Base-by-base conservation (phyloP, 1,284 basidiomycete species). In the Ganoderma sp. region DNA sequence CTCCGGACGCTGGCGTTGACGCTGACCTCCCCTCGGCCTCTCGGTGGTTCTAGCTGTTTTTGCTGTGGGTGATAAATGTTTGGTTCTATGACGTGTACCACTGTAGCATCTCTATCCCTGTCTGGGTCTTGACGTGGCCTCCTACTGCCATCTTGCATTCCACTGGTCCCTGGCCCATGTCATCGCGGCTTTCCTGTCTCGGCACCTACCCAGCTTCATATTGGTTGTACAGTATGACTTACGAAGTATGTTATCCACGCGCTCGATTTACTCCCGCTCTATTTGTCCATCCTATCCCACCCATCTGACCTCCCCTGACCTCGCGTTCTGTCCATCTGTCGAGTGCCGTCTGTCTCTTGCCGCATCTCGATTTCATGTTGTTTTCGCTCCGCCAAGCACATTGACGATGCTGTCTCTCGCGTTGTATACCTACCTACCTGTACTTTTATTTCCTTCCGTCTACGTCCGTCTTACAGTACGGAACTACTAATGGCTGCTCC, bases 61-160 rank as follows among this genome's bases (percentile, higher is more conserved):
- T 28, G 63, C 7, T 28, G 63, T 32, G 37, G 58, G 64, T 54
- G 59, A 66, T 60, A 52, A 19, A 42, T 22, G 37, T 48, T 66
- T 41, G 50, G 10, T 54, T 41, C 50, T 2, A 41, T 8, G 34
- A 42, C 52, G 58, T 52, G 22, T 39, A 8, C 37, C 10, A 19
- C 43, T 52, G 48, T 32, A 42, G 19, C 56, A 63, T 54, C 57
- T 60, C 62, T 67, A 69, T 64, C 70, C 62, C 45, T 68, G 66
- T 63, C 65, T 45, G 59, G 59, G 19, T 59, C 63, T 12, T 60
- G 8, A 9, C 34, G 34, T 37, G n/a, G 19, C 56, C 34, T 25
- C 58, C 48, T 22, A n/a, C 14, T 22, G 12, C 19, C 14, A 34
- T 50, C 15, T 58, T n/a, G 37, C 32, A 56, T 32, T 19, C 14